These are phyloP conservation scores for Sphagnurus paluster DNA, from an alignment of 1,284 basidiomycete genomes.

Conservation along the genomic window DNA sequence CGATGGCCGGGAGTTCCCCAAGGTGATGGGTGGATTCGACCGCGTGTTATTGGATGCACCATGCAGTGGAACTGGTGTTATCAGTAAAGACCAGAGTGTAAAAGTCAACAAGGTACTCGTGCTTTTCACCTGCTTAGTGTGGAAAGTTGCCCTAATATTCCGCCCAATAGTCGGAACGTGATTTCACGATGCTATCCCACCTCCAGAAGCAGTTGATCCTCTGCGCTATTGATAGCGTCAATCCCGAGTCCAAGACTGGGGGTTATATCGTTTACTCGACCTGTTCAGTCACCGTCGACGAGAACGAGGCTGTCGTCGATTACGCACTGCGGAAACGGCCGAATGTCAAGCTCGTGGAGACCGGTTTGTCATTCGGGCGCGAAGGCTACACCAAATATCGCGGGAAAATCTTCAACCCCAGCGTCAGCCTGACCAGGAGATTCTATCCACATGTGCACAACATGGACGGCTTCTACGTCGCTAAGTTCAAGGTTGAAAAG, in stretches of 20 bases:
- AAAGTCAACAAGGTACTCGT: constrained; percentile 92
- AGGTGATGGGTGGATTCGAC: constrained; percentile 98
- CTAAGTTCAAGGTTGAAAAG: constrained; percentile 94
- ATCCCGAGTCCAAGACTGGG: constrained; percentile 86
- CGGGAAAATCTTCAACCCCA: constrained; percentile 86
- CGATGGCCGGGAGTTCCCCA: constrained; percentile 98
- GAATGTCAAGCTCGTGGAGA: constrained; percentile 93
- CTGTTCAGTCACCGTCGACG: constrained; percentile 97
- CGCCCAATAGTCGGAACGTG: constrained; percentile 77
- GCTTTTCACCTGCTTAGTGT: constrained; percentile 1
- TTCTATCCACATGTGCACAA: constrained; percentile 92
- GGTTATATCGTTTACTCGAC: constrained; percentile 98
- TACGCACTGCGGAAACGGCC: constrained; percentile 97
- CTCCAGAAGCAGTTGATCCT: constrained; percentile 98
- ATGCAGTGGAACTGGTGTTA: constrained; percentile 97
- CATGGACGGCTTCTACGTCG: constrained; percentile 99
- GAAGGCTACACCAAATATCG: constrained; percentile 91
- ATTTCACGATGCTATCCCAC: constrained; percentile 93
- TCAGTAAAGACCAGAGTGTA: constrained; percentile 96
- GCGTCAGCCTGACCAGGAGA: constrained; percentile 80
- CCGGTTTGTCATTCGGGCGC: constrained; percentile 91
- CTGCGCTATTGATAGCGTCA: constrained; percentile 96
- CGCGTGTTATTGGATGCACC: constrained; percentile 96
- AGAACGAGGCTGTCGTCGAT: constrained; percentile 98
- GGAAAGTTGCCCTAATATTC: constrained; percentile 11